Conservation (phyloP, 1,139 yeast genomes). For the Nakaseomyces delphensis region DNA sequence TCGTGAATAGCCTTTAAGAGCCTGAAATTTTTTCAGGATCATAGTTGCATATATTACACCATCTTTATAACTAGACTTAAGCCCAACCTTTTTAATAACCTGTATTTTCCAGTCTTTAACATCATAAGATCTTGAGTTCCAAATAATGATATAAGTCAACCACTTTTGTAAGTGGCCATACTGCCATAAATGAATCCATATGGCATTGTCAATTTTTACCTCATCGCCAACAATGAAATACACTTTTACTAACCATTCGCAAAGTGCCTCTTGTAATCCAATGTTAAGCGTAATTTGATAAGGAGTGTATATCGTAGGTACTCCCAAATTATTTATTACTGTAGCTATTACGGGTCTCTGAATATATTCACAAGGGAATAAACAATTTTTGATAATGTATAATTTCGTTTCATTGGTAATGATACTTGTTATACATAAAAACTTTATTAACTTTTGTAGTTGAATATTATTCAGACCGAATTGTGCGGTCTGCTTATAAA, state of each 20-base stretch:
- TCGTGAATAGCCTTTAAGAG: slow-evolving; percentile 13
- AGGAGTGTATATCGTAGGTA: slow-evolving; percentile 16
- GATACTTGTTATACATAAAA: slow-evolving; percentile 16
- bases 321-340: slow-evolving; percentile 31
- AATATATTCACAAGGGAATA: slow-evolving; percentile 32
- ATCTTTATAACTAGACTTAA: slow-evolving; percentile 20
- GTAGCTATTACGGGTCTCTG: slow-evolving; percentile 23
- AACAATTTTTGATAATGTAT: slow-evolving; percentile 26
- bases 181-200: slow-evolving; percentile 38
- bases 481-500: slow-evolving; percentile 14
- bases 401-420: slow-evolving; percentile 18
- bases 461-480: slow-evolving; percentile 19
- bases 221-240: slow-evolving; percentile 26
- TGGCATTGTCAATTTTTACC: slow-evolving; percentile 23
- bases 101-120: slow-evolving; percentile 32
- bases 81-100: slow-evolving; percentile 15
- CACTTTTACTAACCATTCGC: slow-evolving; percentile 37
- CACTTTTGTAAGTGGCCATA: slow-evolving; percentile 39
- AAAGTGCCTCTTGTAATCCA: slow-evolving; percentile 29
- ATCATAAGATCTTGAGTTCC: slow-evolving; percentile 31
- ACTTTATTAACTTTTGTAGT: slow-evolving; percentile 15
- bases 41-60: slow-evolving; percentile 18
- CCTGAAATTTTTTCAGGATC: slow-evolving; percentile 17
- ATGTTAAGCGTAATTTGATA: slow-evolving; percentile 16
- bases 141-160: slow-evolving; percentile 37